Evolutionary conservation across 148 eudicot genomes (phyloP), one percentile per base, ranked within the genome.

Genomic region (Gaultheria prostrata): DNA sequence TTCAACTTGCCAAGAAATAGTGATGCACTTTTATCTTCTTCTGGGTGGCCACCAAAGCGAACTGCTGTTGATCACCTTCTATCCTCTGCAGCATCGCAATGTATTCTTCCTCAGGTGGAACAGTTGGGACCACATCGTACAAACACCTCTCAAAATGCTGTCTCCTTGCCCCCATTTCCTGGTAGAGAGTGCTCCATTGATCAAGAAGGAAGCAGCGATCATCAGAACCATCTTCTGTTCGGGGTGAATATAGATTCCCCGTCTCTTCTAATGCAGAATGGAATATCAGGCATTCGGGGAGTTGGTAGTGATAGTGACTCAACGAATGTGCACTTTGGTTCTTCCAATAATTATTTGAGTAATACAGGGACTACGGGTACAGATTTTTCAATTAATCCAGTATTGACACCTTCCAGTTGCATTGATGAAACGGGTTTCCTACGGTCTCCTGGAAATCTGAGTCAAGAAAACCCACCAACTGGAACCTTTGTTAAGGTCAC

Each of bases 401-500:
- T 86, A n/a, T 82, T 92, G 87, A 88, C 91, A 39, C 70, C 95
- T 83, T 88, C 93, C 74, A 89, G 93, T 87, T 94, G 93, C 87
- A 83, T 95, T 15, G 93, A 90, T 50, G 96, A 94, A 80, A 89
- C 98, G 20, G 92, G 94, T 87, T 91, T 91, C 87, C 77, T 96
- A 91, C 98, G 89, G 90, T 86, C 93, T 84, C 84, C 94, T 11
- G 97, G 94, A 84, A 92, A 94, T 84, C 86, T 85, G 90, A 97
- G 88, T 81, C 92, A 91, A 80, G 91, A 76, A 86, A 94, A 91
- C 87, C 89, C 88, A 48, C 82, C 88, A 63, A 83, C 85, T 59
- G 80, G 93, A 88, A 92, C 93, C 91, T 93, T 94, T 78, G 92
- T 93, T 6, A 92, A 93, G 96, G 96, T 93, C 73, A 89, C 86